Percentiles rank a stretch among this genome's conserved stretches.
These are phyloP conservation scores for Didymella glomerata DNA, from an alignment of 2,329 filamentous ascomycete species.

Conservation along the genomic window DNA sequence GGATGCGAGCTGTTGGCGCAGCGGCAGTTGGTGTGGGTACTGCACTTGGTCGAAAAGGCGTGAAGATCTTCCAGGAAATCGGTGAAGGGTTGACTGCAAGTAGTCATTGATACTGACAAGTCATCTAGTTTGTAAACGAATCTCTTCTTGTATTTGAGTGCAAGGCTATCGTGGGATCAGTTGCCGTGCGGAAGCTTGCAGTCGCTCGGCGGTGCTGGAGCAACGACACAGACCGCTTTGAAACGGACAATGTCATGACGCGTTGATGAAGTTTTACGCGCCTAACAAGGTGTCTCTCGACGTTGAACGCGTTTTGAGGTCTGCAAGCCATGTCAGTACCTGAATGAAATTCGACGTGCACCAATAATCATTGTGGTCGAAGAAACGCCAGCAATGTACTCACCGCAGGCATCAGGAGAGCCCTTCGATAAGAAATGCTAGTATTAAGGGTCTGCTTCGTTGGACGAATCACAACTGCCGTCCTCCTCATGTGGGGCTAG, in stretches of 20 bases:
- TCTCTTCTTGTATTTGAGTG: background rate
- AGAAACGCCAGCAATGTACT: conserved; percentile 14
- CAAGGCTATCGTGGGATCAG: background rate
- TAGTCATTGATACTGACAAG: background rate
- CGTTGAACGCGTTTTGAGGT: background rate
- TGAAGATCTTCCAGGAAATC: conserved; percentile 70
- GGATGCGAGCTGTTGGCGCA: conserved; percentile 73
- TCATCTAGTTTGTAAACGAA: background rate
- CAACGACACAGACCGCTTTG: conserved; percentile 16
- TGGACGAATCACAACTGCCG: conserved; percentile 21
- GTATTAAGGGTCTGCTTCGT: conserved; percentile 16
- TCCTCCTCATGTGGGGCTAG: conserved; percentile 4
- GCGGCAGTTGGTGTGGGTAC: conserved; percentile 71
- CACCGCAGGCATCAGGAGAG: conserved; percentile 15
- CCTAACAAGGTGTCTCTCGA: conserved; percentile 1
- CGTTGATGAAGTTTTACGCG: conserved; percentile 6
- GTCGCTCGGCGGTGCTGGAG: conserved; percentile 2
- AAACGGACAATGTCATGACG: conserved; percentile 21
- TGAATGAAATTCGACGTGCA: background rate
- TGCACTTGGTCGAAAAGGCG: conserved; percentile 70
- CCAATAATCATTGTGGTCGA: background rate
- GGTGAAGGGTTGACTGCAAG: conserved; percentile 19
- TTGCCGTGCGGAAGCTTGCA: background rate
- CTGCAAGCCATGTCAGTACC: background rate
- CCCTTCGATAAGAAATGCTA: conserved; percentile 7